Conservation (phyloP, 2,329 filamentous ascomycete species). For the Pseudogymnoascus sp. region DNA sequence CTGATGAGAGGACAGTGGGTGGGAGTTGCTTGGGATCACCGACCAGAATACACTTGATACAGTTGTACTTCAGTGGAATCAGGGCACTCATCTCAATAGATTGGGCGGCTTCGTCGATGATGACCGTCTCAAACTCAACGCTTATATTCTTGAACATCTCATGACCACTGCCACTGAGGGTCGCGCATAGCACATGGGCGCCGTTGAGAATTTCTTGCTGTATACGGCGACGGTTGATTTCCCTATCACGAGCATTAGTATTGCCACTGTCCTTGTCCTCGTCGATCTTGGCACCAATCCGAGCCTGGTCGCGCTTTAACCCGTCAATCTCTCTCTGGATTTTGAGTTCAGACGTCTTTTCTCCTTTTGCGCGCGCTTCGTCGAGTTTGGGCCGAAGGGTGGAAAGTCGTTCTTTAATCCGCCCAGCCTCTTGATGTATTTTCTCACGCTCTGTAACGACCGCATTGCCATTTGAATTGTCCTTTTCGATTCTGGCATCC, state of each 20-base stretch:
- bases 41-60: slow-evolving; percentile 91
- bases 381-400: slow-evolving; percentile 66
- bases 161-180: slow-evolving; percentile 89
- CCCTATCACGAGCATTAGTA: slow-evolving; percentile 70
- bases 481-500: slow-evolving; percentile 58
- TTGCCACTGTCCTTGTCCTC: slow-evolving; percentile 79
- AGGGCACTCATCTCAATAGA: slow-evolving; percentile 95
- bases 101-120: slow-evolving; percentile 96
- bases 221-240: slow-evolving; percentile 73
- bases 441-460: slow-evolving; percentile 46
- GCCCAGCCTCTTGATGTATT: slow-evolving; percentile 54
- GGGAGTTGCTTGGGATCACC: slow-evolving; percentile 97
- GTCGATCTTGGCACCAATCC: slow-evolving; percentile 77
- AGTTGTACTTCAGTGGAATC: slow-evolving; percentile 95
- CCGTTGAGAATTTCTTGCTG: slow-evolving; percentile 88
- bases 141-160: slow-evolving; percentile 94
- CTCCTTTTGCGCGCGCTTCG: slow-evolving; percentile 49
- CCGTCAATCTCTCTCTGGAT: slow-evolving; percentile 72
- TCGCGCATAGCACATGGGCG: slow-evolving; percentile 89
- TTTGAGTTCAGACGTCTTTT: slow-evolving; percentile 40
- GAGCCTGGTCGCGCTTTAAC: slow-evolving; percentile 66
- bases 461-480: slow-evolving; percentile 49
- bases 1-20: slow-evolving; percentile 89
- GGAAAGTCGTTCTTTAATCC: slow-evolving; percentile 68
- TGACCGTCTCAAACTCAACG: slow-evolving; percentile 96